Conservation (phyloP, 768 basidiomycete species). For the Termitomyces sp. region DNA sequence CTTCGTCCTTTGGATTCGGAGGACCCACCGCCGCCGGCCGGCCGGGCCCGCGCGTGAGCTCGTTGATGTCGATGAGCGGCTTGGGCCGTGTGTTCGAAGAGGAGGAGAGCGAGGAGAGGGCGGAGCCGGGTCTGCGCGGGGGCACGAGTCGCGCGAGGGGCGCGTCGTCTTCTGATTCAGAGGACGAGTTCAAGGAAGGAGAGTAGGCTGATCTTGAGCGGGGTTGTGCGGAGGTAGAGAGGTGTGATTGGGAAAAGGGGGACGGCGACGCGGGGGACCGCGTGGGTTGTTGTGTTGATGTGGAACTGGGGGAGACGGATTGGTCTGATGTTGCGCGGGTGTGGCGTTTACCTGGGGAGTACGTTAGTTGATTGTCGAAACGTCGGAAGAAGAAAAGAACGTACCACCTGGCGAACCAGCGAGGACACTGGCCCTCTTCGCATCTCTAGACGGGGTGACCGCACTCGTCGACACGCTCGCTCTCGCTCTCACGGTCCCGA, state of each 20-base stretch:
- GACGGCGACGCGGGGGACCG: not conserved
- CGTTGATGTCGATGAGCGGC: slow-evolving; percentile 48
- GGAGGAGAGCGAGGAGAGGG: slow-evolving; percentile 39
- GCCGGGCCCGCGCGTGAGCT: slow-evolving; percentile 24
- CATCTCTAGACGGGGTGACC: slow-evolving; percentile 44
- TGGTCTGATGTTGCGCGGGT: slow-evolving; percentile 22
- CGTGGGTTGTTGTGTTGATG: not conserved
- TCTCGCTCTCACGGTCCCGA: slow-evolving; percentile 27
- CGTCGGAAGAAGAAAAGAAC: not conserved
- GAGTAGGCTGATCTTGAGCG: not conserved
- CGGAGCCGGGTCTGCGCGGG: slow-evolving; percentile 65
- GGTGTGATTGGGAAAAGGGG: not conserved
- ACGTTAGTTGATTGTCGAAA: not conserved
- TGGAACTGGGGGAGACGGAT: slow-evolving; percentile 15
- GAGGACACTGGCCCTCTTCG: slow-evolving; percentile 42
- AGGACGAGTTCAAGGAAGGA: slow-evolving; percentile 10
- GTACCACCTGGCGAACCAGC: slow-evolving; percentile 10
- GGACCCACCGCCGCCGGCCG: not conserved
- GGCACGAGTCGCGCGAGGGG: slow-evolving; percentile 60
- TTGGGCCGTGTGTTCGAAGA: slow-evolving; percentile 21
- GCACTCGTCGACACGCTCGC: slow-evolving; percentile 60
- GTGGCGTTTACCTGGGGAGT: slow-evolving; percentile 16
- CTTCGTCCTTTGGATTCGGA: slow-evolving; percentile 14
- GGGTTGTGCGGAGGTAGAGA: not conserved
- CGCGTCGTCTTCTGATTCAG: slow-evolving; percentile 42